Evolutionary conservation across 768 basidiomycete genomes (phyloP), one percentile per base, ranked within the genome.

Genomic region (Lentinula sp.): DNA sequence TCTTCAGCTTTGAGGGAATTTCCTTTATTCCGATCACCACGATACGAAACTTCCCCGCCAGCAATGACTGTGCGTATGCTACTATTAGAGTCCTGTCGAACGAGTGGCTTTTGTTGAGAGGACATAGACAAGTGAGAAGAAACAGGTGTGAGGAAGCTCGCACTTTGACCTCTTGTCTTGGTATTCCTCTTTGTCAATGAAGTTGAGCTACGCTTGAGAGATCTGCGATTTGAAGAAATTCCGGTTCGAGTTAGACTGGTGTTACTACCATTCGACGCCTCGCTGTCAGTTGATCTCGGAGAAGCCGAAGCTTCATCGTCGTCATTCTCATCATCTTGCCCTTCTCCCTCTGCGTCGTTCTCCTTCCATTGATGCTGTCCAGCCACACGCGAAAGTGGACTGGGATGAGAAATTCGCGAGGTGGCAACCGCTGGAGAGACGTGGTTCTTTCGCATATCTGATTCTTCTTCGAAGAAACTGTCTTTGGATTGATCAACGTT

Each of bases 51-150:
- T 37, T 86, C 85, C 6, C 56, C 56, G 10, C 71, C 80, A 1
- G 83, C 88, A 32, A 82, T 83, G 5, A 93, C 85, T 0, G 91
- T 93, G 16, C 83, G 81, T 35, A 90, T 79, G 63, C 90, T 92
- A 68, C 85, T 88, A 18, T 74, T 75, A 2, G 89, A 90, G 16
- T 80, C 78, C 42, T 79, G 81, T 59, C 80, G 82, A 4, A 66
- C 68, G 12, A 85, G 57, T 42, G 55, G 55, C 18, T 37, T 28
- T 55, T 42, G 3, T 61, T 68, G 16, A 69, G 67, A 57, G 46
- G 71, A 50, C 64, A 60, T 13, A 61, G 55, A 23, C 79, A 72
- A 2, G 80, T 84, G 32, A 81, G 37, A 60, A 36, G 50, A 52
- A n/a, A 18, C 15, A 20, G 39, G 20, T 8, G 49, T n/a, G 16